Conservation (phyloP, 2,329 filamentous ascomycete species). For the Sclerotiophoma versabilis region DNA sequence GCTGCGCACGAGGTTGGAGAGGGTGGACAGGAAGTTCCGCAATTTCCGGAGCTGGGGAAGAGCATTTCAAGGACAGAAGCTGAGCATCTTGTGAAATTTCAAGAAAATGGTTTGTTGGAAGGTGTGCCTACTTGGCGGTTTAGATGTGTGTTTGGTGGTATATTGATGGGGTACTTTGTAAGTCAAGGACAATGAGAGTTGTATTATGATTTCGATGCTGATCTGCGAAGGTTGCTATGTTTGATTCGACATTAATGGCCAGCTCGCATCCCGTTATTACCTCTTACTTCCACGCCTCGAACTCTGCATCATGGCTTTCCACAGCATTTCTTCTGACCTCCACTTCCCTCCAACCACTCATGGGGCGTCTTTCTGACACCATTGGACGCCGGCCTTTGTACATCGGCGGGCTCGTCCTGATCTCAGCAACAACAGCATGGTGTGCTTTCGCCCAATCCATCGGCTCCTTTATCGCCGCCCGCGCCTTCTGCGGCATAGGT, state of each 20-base stretch:
- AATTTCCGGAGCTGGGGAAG: slow-evolving; percentile 34
- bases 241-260: slow-evolving; percentile 83
- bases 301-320: slow-evolving; percentile 82
- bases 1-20: slow-evolving; percentile 32
- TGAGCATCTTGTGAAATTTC: slow-evolving; percentile 33
- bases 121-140: slow-evolving; percentile 45
- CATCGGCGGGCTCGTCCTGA: slow-evolving; percentile 67
- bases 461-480: slow-evolving; percentile 72
- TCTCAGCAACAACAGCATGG: slow-evolving; percentile 70
- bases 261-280: slow-evolving; percentile 83
- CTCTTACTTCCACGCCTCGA: slow-evolving; percentile 78
- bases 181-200: too few relatives aligned
- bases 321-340: slow-evolving; percentile 80
- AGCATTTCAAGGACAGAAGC: slow-evolving; percentile 25
- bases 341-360: slow-evolving; percentile 76
- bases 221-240: slow-evolving; percentile 53
- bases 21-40: slow-evolving; percentile 31
- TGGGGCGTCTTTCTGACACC: slow-evolving; percentile 77
- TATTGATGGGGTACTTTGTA: slow-evolving; percentile 49
- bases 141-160: slow-evolving; percentile 48
- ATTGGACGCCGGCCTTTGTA: slow-evolving; percentile 73
- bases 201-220: too few relatives aligned
- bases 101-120: slow-evolving; percentile 42
- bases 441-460: slow-evolving; percentile 73
- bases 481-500: slow-evolving; percentile 75